Percentiles rank a stretch among this genome's conserved stretches.
These are phyloP conservation scores for Neobulgaria alba DNA, from an alignment of 2,329 filamentous ascomycete species.

Conservation along the genomic window DNA sequence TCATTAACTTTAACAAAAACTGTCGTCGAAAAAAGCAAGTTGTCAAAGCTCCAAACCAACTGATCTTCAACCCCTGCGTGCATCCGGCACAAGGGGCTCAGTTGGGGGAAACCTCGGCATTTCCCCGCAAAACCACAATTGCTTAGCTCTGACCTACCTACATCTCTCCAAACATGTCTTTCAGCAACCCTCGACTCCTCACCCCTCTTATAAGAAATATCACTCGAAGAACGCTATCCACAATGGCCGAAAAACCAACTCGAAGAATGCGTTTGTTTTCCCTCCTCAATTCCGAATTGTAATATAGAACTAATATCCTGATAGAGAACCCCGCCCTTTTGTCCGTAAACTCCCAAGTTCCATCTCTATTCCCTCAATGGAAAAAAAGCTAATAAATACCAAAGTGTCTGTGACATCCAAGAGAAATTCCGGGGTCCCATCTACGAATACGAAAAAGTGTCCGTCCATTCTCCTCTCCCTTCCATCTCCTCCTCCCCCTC, in stretches of 20 bases:
- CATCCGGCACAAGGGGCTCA: too few species aligned
- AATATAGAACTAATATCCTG: slow-evolving; percentile 1
- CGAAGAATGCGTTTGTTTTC: slow-evolving; percentile 13
- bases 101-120: too few species aligned
- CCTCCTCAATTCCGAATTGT: not conserved
- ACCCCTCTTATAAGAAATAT: too few species aligned
- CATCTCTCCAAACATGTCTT: too few species aligned
- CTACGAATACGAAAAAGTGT: slow-evolving; percentile 78
- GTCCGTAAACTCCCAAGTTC: slow-evolving; percentile 7
- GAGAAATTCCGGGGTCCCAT: slow-evolving; percentile 84
- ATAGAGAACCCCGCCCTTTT: slow-evolving; percentile 18
- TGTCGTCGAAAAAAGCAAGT: too few species aligned
- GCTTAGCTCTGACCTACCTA: too few species aligned
- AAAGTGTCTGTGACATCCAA: slow-evolving; percentile 86
- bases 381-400: not conserved
- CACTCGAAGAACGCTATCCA: too few species aligned
- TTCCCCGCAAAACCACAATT: too few species aligned
- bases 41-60: too few species aligned
- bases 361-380: not conserved
- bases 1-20: too few species aligned
- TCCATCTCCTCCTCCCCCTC: slow-evolving; percentile 2
- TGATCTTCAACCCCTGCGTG: too few species aligned
- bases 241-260: slow-evolving; percentile 12
- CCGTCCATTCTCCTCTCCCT: not conserved
- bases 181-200: too few species aligned